Evolutionary conservation across 2,329 filamentous ascomycete genomes (phyloP), one percentile per base, ranked within the genome.

Genomic region (Orbilia quercus): DNA sequence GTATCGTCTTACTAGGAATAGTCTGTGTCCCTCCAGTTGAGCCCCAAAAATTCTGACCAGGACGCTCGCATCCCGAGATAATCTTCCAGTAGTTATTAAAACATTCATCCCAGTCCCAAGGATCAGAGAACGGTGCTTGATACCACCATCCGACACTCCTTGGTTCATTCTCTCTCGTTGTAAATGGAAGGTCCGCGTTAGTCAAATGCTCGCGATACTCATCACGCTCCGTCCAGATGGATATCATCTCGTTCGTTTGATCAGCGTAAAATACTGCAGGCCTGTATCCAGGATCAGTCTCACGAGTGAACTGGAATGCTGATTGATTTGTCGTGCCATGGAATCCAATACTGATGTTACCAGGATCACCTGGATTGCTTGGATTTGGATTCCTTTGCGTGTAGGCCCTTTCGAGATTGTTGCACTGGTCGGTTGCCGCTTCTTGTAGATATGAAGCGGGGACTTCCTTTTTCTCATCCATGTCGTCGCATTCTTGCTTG

Each of bases 181-280:
- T 50, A 20, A 7, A 25, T 2, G 20, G 20, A n/a, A 50, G 28
- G 28, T 50, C 20, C 45, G 45, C 5, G 6, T 31, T 31, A 1
- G 45, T 50, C 45, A 31, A 25, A 50, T 50, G 45, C 22, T 50
- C 45, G 23, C 23, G 45, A n/a, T 50, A 50, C 14, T 50, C 45
- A 2, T 25, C n/a, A 6, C 45, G 45, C 28, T 50, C 45, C 20
- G 45, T 50, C 20, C 20, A 50, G 20, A 50, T 50, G 4, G 20
- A 25, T 7, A 31, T 31, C 45, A 7, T 31, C 2, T 20, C 22
- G 23, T 25, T 7, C 12, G 12, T 31, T 25, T 28, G 4, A 28
- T 20, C 45, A 18, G 3, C 20, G 14, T 7, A 50, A n/a, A 50
- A 31, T 25, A 28, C 14, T 50, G 20, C 45, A n/a, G 22, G 20